These are phyloP conservation scores for Apiotrichum brassicae DNA, from an alignment of 1,284 basidiomycete genomes.

Conservation along the genomic window DNA sequence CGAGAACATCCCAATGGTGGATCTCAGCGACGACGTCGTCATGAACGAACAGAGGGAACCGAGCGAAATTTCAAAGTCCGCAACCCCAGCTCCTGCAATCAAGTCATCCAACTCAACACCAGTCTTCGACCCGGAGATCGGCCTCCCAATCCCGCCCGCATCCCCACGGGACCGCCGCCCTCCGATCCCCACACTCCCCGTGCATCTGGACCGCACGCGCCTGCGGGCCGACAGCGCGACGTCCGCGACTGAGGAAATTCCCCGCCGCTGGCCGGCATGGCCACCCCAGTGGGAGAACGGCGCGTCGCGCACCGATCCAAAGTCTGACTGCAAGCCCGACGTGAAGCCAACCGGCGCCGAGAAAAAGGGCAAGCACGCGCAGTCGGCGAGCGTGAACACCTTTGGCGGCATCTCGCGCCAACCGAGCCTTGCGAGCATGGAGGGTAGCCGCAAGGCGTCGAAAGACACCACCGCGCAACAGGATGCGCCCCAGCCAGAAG, in stretches of 20 bases:
- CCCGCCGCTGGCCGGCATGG: slow-evolving; percentile 2
- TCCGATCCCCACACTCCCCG: background rate
- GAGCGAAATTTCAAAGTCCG: background rate
- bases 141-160: slow-evolving; percentile 1
- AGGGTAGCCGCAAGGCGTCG: too few relatives aligned
- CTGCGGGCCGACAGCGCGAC: background rate
- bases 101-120: background rate
- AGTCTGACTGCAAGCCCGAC: background rate
- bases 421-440: background rate
- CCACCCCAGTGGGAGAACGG: slow-evolving; percentile 2
- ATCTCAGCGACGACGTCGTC: background rate
- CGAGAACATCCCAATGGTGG: too few relatives aligned
- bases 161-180: background rate
- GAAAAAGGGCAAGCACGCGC: background rate
- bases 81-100: background rate
- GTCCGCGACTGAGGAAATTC: background rate
- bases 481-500: too few relatives aligned
- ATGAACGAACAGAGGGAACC: background rate
- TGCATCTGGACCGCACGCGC: background rate
- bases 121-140: background rate
- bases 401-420: slow-evolving; percentile 3
- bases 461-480: too few relatives aligned
- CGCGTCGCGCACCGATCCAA: background rate
- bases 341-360: background rate
- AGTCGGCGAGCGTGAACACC: slow-evolving; percentile 6